Base-by-base conservation (phyloP, 2,329 filamentous ascomycete genomes). In the Monosporascus sp. region DNA sequence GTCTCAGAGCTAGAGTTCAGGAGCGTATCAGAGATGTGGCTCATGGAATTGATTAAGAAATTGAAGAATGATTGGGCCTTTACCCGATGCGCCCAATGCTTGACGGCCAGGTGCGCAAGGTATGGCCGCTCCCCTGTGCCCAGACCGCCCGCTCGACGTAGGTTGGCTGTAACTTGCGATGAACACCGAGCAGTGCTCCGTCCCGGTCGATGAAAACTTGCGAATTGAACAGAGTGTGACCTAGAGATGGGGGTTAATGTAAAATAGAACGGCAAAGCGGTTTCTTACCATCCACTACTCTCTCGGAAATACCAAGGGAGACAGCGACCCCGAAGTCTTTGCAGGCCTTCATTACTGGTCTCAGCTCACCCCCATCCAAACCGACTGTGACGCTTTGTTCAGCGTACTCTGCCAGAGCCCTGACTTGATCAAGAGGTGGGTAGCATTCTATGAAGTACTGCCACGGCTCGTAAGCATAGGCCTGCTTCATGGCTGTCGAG, bases 141-240 rank as follows among this genome's bases (percentile, higher is more conserved):
- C 65, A 69, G 22, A 69, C 62, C 17, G 63, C 57, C 9, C 65
- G 57, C 52, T 69, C 66, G 9, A 62, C 61, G 43, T 60, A 64
- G 4, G 67, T 69, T 3, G 66, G 67, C 59, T 69, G 66, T 34
- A 69, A 57, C 51, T 69, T 69, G 48, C 65, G 62, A 55, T 69
- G 65, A 7, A 68, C 62, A 49, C 64, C 64, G 0, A 65, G 56
- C 34, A 69, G 55, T 17, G 53, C 49, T 4, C 67, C 66, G 36
- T 63, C 56, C 16, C 53, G 38, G 50, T 65, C 65, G 49, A 68
- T 56, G 34, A 56, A 60, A 36, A 66, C 59, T 48, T 66, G 62
- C 17, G 63, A 62, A 55, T 69, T 67, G 60, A 69, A 69, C 17
- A 67, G 56, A 2, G 66, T 64, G 52, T 66, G 54, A 1, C 63